Evolutionary conservation across 2,329 filamentous ascomycete genomes (phyloP).

Genomic region (Fusarium haematococcum): DNA sequence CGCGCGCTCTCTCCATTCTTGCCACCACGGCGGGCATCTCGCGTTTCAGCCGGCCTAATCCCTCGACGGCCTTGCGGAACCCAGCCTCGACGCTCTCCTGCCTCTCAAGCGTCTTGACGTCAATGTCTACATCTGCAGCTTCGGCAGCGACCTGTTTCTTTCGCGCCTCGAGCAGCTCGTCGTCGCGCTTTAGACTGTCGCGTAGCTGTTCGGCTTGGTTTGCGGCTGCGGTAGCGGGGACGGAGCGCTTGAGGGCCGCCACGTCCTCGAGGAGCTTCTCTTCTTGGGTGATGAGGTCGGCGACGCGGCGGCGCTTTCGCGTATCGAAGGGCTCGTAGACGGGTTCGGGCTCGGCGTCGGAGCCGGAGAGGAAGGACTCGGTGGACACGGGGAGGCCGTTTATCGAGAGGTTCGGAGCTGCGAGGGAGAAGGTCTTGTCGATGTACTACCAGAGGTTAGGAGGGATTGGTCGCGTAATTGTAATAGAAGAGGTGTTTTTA

Average conservation of each 20-base stretch:
- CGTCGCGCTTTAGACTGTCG: constrained; percentile 59
- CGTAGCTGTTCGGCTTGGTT: constrained; percentile 56
- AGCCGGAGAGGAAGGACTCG: constrained; percentile 50
- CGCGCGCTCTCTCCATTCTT: constrained; percentile 72
- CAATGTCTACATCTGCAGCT: constrained; percentile 41
- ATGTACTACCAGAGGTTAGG: constrained; percentile 55
- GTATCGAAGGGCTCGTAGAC: constrained; percentile 71
- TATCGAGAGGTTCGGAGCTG: constrained; percentile 70
- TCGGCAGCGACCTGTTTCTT: constrained; percentile 29
- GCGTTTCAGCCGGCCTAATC: constrained; percentile 65
- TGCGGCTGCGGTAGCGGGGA: constrained; percentile 60
- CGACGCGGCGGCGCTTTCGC: constrained; percentile 68
- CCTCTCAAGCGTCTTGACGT: constrained; percentile 56
- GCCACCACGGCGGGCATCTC: constrained; percentile 73
- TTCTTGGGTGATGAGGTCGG: constrained; percentile 70
- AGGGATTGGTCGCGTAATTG: background rate
- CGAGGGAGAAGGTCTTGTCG: constrained; percentile 68
- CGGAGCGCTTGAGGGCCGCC: constrained; percentile 67
- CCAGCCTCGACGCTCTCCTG: constrained; percentile 57
- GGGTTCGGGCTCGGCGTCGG: constrained; percentile 37
- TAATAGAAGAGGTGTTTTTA: constrained; percentile 43
- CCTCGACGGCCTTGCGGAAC: constrained; percentile 62
- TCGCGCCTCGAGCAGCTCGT: constrained; percentile 54
- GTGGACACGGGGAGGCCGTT: constrained; percentile 68
- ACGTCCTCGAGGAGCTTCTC: constrained; percentile 74